Evolutionary conservation across 805 yeast species (phyloP).

Genomic region (Metschnikowia arizonensis): DNA sequence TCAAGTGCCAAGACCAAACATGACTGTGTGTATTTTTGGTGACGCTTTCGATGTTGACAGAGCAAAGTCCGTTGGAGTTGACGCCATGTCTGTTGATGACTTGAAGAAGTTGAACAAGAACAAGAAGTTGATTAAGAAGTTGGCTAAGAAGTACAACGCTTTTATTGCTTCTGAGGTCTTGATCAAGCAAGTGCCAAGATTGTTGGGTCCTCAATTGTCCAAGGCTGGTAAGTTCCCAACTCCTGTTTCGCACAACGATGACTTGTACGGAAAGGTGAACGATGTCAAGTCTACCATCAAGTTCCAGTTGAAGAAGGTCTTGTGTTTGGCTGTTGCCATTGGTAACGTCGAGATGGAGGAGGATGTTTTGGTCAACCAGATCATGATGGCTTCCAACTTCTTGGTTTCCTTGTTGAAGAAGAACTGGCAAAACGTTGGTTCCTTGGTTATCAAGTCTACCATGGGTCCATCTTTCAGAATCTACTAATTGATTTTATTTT

Average conservation of each 20-base stretch:
- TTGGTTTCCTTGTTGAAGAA: constrained; percentile 98
- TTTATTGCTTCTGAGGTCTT: constrained; percentile 98
- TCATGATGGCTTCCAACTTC: constrained; percentile 98
- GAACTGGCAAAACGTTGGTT: constrained; percentile 99
- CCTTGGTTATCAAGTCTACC: constrained; percentile 96
- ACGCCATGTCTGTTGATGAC: constrained; percentile 99
- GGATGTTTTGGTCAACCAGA: constrained; percentile 93
- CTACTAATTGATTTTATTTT: constrained; percentile 55
- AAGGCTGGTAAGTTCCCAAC: constrained; percentile 99
- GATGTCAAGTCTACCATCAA: constrained; percentile 99
- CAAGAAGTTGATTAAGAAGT: constrained; percentile 99
- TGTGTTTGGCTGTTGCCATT: constrained; percentile 98
- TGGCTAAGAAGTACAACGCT: constrained; percentile 99
- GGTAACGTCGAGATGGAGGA: constrained; percentile 99
- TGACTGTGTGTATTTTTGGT: constrained; percentile 99
- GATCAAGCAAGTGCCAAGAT: constrained; percentile 99
- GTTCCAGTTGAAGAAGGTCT: constrained; percentile 99
- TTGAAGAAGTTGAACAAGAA: constrained; percentile 99
- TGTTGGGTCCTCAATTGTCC: constrained; percentile 99
- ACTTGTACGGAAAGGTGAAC: constrained; percentile 88
- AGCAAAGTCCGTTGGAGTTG: constrained; percentile 98
- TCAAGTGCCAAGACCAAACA: constrained; percentile 99
- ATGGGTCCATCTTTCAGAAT: constrained; percentile 99
- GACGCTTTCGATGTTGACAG: constrained; percentile 99
- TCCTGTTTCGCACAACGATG: constrained; percentile 99